Percentiles rank a stretch among this genome's conserved stretches.
These are phyloP conservation scores for Pseudoscleropodium purum DNA, from an alignment of 225 moss, liverwort and hornwort genomes.

Conservation along the genomic window DNA sequence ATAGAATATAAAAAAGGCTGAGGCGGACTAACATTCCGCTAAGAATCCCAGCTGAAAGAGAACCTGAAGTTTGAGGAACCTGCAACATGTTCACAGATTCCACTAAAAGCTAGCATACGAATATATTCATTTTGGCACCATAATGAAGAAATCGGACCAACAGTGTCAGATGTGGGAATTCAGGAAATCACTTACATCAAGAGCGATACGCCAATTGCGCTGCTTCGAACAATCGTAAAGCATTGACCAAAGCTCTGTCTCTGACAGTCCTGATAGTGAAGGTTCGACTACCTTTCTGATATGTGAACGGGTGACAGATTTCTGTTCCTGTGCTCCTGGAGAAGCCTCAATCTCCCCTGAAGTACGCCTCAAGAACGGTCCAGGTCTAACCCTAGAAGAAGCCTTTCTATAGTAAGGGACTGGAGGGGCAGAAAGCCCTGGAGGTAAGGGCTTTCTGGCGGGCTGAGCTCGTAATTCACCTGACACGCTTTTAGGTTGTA, in stretches of 20 bases:
- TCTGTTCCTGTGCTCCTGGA: constrained; percentile 5
- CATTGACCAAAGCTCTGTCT: constrained; percentile 43
- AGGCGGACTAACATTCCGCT: background rate
- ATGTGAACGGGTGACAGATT: background rate
- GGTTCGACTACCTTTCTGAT: constrained; percentile 13
- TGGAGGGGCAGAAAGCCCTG: background rate
- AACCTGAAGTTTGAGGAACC: background rate
- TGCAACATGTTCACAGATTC: background rate
- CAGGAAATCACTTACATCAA: constrained; percentile 35
- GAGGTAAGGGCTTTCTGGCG: background rate
- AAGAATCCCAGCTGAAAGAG: background rate
- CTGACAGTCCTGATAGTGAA: constrained; percentile 24
- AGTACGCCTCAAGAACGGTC: background rate
- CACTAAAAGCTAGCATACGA: background rate
- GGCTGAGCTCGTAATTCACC: background rate
- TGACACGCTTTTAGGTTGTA: background rate
- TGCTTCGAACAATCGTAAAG: constrained; percentile 56
- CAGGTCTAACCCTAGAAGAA: constrained; percentile 11
- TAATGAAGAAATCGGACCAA: background rate
- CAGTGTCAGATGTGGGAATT: background rate
- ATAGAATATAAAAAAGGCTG: background rate
- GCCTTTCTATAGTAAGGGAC: constrained; percentile 7
- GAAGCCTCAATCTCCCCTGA: constrained; percentile 8
- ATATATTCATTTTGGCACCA: background rate
- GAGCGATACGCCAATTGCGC: constrained; percentile 61